Evolutionary conservation across 805 yeast genomes (phyloP).

Genomic region (Ogataea kodamae): DNA sequence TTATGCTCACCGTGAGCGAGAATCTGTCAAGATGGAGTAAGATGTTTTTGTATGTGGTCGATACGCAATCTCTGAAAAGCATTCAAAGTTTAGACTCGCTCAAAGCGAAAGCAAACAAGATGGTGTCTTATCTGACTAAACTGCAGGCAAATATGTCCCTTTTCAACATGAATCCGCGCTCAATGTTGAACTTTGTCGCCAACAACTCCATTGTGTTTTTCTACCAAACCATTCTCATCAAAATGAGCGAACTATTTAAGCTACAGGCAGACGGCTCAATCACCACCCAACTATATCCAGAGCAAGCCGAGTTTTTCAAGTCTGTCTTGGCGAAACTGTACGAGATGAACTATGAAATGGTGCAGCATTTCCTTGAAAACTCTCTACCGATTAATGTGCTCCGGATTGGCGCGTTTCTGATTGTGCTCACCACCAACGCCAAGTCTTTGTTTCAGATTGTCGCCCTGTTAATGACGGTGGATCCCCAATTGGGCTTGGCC

Average conservation of each 20-base stretch:
- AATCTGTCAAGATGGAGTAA: slow-evolving; percentile 33
- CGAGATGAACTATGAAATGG: slow-evolving; percentile 17
- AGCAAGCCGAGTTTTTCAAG: slow-evolving; percentile 23
- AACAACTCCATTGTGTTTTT: slow-evolving; percentile 26
- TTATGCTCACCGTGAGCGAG: slow-evolving; percentile 30
- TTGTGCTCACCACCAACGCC: slow-evolving; percentile 26
- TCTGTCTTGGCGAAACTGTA: slow-evolving; percentile 22
- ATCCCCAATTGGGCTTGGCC: slow-evolving; percentile 13
- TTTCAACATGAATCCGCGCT: slow-evolving; percentile 27
- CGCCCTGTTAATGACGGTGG: slow-evolving; percentile 22
- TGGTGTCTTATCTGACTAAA: slow-evolving; percentile 25
- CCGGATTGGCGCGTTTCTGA: slow-evolving; percentile 20
- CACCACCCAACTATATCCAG: slow-evolving; percentile 14
- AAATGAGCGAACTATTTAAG: slow-evolving; percentile 26
- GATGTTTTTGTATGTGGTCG: slow-evolving; percentile 30
- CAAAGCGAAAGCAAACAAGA: slow-evolving; percentile 25
- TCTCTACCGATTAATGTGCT: slow-evolving; percentile 15
- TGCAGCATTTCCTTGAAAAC: slow-evolving; percentile 19
- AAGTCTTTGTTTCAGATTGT: slow-evolving; percentile 30
- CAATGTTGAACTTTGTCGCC: slow-evolving; percentile 24
- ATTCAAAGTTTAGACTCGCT: slow-evolving; percentile 20
- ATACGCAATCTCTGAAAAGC: slow-evolving; percentile 23
- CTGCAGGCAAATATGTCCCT: slow-evolving; percentile 28
- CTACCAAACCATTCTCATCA: slow-evolving; percentile 29
- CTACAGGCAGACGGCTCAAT: slow-evolving; percentile 8